Conservation (phyloP, 2,329 filamentous ascomycete species). For the Rhynchosporium agropyri region DNA sequence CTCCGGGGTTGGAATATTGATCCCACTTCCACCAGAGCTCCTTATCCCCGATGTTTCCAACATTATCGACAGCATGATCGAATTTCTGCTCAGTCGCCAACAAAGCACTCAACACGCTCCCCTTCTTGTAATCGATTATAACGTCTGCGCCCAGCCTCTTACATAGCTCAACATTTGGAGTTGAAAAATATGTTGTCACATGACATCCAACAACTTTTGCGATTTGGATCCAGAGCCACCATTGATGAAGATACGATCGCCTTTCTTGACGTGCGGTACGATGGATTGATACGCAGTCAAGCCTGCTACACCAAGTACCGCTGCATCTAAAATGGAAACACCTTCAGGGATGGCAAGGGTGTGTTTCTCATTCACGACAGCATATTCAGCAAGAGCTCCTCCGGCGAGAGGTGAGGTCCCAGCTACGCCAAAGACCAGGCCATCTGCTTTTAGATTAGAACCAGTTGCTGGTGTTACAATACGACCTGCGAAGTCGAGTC, state of each 20-base stretch:
- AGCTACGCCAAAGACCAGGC: constrained; percentile 45
- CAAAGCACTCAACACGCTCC: constrained; percentile 27
- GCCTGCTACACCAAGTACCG: constrained; percentile 27
- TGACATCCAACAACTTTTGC: constrained; percentile 62
- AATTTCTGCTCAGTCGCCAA: constrained; percentile 26
- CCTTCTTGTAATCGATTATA: constrained; percentile 33
- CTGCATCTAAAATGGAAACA: constrained; percentile 25
- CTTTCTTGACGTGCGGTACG: constrained; percentile 49
- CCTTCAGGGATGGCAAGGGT: constrained; percentile 27
- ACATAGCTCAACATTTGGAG: constrained; percentile 58
- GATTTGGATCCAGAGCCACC: constrained; percentile 68
- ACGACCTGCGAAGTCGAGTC: constrained; percentile 31
- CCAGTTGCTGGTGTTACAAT: constrained; percentile 26
- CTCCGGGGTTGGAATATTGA: constrained; percentile 28
- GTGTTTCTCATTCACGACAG: constrained; percentile 5
- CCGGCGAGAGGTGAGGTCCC: constrained; percentile 16
- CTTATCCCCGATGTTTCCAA: constrained; percentile 20
- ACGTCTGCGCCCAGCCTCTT: constrained; percentile 56
- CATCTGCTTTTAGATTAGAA: constrained; percentile 23
- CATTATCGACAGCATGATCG: constrained; percentile 36
- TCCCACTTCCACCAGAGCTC: constrained; percentile 30
- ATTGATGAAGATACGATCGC: constrained; percentile 65
- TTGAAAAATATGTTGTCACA: constrained; percentile 62
- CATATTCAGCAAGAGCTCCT: constrained; percentile 28
- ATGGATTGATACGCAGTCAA: constrained; percentile 41